phyloP scores from a whole-genome alignment of 1,139 yeast genomes.

The Pichia cactophila region DNA sequence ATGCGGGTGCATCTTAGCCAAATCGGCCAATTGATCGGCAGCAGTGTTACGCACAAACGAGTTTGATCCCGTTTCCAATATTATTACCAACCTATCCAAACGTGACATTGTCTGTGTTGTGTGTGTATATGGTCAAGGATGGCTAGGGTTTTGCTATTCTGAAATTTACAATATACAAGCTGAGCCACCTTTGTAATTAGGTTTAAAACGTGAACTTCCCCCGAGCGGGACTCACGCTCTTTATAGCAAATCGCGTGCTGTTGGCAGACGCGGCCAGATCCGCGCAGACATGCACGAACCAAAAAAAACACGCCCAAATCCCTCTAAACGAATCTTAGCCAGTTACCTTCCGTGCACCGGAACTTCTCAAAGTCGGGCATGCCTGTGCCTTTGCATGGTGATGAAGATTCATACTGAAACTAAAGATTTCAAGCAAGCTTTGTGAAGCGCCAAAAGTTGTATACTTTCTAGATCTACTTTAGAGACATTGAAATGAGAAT shows the following conservation, averaged over 20 bases:
- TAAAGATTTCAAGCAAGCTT: no score
- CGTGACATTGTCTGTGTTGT: conserved; percentile 27
- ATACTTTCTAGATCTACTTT: neutral
- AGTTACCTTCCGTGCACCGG: conserved; percentile 1
- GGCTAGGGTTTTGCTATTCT: neutral
- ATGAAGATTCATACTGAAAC: no score
- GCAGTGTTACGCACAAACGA: conserved; percentile 92
- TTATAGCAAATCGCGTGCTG: neutral
- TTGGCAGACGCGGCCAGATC: no score
- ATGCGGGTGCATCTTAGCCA: conserved; percentile 92
- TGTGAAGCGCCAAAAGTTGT: no score
- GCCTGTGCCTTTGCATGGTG: no score
- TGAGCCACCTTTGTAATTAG: neutral
- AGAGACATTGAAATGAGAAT: conserved; percentile 31
- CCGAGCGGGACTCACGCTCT: neutral
- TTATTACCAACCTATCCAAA: conserved; percentile 65
- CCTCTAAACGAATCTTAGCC: no score
- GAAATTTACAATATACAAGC: neutral
- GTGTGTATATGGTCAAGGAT: neutral
- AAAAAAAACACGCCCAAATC: neutral
- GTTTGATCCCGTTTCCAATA: conserved; percentile 92
- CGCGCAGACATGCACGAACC: neutral
- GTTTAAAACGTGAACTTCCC: neutral
- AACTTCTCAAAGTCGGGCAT: neutral
- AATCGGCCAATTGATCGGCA: conserved; percentile 92